Conservation (phyloP, 257 asterid species). For the Eucommia ulmoides region DNA sequence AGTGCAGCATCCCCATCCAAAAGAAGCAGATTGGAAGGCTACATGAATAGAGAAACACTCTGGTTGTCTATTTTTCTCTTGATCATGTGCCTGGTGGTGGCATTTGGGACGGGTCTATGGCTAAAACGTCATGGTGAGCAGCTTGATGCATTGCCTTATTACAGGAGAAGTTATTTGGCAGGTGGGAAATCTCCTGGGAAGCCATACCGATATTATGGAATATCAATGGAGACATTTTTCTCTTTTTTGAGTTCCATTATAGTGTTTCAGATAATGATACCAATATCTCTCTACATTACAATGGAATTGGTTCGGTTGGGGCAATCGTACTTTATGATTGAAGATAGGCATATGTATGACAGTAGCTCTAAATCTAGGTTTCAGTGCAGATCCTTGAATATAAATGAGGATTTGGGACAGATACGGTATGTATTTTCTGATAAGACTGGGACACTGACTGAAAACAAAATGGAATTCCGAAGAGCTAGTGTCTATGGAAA, state of each 20-base stretch:
- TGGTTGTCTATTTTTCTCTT: conserved; percentile 87
- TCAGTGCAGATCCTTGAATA: conserved; percentile 97
- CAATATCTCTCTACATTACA: conserved; percentile 91
- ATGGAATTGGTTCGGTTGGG: conserved; percentile 99
- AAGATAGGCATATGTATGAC: conserved; percentile 81
- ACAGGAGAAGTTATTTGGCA: conserved; percentile 55
- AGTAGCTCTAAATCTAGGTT: conserved; percentile 64
- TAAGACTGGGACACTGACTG: conserved; percentile 94
- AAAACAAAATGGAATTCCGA: conserved; percentile 96
- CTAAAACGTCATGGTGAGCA: conserved; percentile 43
- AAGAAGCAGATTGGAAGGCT: conserved; percentile 88
- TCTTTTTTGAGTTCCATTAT: conserved; percentile 89
- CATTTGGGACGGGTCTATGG: conserved; percentile 88
- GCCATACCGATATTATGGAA: conserved; percentile 67
- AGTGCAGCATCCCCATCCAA: conserved; percentile 87
- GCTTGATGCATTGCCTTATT: conserved; percentile 84
- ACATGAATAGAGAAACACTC: conserved; percentile 92
- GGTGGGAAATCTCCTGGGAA: conserved; percentile 41
- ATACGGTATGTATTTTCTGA: conserved; percentile 86
- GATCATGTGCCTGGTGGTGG: conserved; percentile 80
- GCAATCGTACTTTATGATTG: conserved; percentile 96
- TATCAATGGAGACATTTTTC: conserved; percentile 89
- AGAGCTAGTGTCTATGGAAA: conserved; percentile 80
- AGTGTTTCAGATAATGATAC: conserved; percentile 98
- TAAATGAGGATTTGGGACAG: conserved; percentile 98